These are phyloP conservation scores for Capsella bursapastoris DNA, from an alignment of 345 rosid species.

Conservation along the genomic window DNA sequence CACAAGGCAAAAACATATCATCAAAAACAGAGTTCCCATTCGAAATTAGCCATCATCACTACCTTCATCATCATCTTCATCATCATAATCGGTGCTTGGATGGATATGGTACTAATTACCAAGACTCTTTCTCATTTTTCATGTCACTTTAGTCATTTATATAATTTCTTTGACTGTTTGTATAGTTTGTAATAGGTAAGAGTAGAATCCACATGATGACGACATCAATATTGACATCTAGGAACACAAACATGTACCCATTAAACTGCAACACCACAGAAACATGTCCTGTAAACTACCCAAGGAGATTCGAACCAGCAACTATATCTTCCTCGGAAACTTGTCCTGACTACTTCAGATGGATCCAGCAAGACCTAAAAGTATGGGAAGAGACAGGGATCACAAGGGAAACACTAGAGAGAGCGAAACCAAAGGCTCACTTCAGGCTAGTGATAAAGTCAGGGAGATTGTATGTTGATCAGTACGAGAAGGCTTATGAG, in stretches of 20 bases:
- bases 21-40: neutral
- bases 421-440: conserved; percentile 48
- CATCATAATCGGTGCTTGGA: conserved; percentile 37
- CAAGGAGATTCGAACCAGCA: neutral
- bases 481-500: conserved; percentile 45
- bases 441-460: conserved; percentile 55
- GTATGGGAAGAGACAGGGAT: conserved; percentile 58
- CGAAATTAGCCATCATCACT: conserved; percentile 28
- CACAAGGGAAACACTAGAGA: conserved; percentile 54
- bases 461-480: conserved; percentile 56
- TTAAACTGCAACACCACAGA: conserved; percentile 45
- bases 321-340: conserved; percentile 26
- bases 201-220: conserved; percentile 11
- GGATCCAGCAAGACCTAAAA: conserved; percentile 63
- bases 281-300: conserved; percentile 44
- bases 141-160: neutral
- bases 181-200: conserved; percentile 29
- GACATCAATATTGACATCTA: neutral
- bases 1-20: conserved; percentile 13
- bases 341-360: conserved; percentile 71
- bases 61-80: conserved; percentile 34
- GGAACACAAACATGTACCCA: conserved; percentile 22
- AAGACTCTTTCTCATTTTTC: conserved; percentile 10
- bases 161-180: neutral
- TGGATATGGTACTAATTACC: conserved; percentile 45